Percentiles rank a stretch among this genome's conserved stretches.
Evolutionary conservation across 1,139 yeast species (phyloP).

Genomic region (Protomyces inundatus): DNA sequence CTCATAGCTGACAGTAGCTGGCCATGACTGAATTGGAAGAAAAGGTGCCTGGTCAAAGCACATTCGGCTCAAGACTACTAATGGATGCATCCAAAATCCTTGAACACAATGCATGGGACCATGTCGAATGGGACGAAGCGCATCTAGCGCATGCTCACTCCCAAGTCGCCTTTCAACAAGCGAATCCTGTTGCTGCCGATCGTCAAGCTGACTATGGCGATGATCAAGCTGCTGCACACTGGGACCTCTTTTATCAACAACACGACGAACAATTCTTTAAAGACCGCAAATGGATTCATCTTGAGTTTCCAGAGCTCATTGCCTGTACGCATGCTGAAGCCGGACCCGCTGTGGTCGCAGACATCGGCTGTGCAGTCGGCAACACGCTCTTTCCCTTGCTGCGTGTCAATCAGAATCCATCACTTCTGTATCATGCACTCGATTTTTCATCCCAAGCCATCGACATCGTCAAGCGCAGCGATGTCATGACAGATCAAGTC

Average conservation of each 20-base stretch:
- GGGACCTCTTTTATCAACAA: slow-evolving; percentile 91
- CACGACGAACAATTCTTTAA: slow-evolving; percentile 91
- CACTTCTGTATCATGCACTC: slow-evolving; percentile 70
- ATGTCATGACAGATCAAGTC: slow-evolving; percentile 58
- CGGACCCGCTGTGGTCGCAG: slow-evolving; percentile 70
- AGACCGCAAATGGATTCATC: slow-evolving; percentile 91
- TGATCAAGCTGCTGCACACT: slow-evolving; percentile 76
- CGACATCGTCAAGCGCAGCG: slow-evolving; percentile 65
- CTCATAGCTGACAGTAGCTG: no score
- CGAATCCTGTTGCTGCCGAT: slow-evolving; percentile 62
- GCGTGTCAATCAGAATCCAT: slow-evolving; percentile 72
- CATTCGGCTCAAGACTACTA: slow-evolving; percentile 77
- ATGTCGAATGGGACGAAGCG: slow-evolving; percentile 95
- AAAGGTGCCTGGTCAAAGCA: neutral
- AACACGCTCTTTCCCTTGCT: slow-evolving; percentile 90
- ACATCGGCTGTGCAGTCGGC: slow-evolving; percentile 98
- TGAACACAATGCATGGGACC: slow-evolving; percentile 95
- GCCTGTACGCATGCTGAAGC: slow-evolving; percentile 50
- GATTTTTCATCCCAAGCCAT: slow-evolving; percentile 91
- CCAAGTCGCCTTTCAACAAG: slow-evolving; percentile 68
- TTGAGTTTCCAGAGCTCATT: slow-evolving; percentile 83
- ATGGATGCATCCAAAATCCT: slow-evolving; percentile 70
- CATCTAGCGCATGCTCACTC: slow-evolving; percentile 71
- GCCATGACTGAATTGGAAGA: no score
- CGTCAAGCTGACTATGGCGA: slow-evolving; percentile 49